Evolutionary conservation across 805 yeast genomes (phyloP).

Genomic region (Metschnikowia picachoensis): DNA sequence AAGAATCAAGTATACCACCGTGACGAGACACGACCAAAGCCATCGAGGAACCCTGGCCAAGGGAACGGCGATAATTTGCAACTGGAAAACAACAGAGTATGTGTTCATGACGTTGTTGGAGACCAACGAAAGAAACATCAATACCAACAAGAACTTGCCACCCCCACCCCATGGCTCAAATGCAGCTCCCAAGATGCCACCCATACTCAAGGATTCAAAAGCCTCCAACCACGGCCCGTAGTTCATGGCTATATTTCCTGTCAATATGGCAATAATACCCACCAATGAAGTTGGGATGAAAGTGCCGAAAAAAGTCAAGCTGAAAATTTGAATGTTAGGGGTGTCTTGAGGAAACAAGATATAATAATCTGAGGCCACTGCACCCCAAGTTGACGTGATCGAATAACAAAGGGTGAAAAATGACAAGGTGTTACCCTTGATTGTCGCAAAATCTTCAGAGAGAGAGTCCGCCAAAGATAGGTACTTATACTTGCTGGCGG

Average conservation of each 20-base stretch:
- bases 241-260: conserved; percentile 31
- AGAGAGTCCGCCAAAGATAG: conserved; percentile 4
- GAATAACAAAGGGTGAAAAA: conserved; percentile 35
- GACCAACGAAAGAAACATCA: conserved; percentile 30
- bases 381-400: conserved; percentile 36
- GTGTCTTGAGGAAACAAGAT: conserved; percentile 31
- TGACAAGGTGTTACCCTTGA: conserved; percentile 32
- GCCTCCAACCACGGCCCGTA: conserved; percentile 32
- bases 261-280: conserved; percentile 27
- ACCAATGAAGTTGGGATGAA: conserved; percentile 34
- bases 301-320: conserved; percentile 26
- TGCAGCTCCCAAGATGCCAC: conserved; percentile 29
- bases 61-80: conserved; percentile 28
- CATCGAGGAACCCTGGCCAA: conserved; percentile 17
- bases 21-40: conserved; percentile 13
- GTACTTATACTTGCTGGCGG: conserved; percentile 7
- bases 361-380: conserved; percentile 34
- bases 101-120: conserved; percentile 37
- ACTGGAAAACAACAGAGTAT: conserved; percentile 33
- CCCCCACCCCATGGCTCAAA: conserved; percentile 36
- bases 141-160: conserved; percentile 31
- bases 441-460: conserved; percentile 12
- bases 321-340: conserved; percentile 23
- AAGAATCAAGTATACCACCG: conserved; percentile 11
- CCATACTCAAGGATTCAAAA: conserved; percentile 27